Percentiles rank a stretch among this genome's conserved stretches.
These are phyloP conservation scores for Pyrrhoderma noxium DNA, from an alignment of 1,284 basidiomycete species.

Conservation along the genomic window DNA sequence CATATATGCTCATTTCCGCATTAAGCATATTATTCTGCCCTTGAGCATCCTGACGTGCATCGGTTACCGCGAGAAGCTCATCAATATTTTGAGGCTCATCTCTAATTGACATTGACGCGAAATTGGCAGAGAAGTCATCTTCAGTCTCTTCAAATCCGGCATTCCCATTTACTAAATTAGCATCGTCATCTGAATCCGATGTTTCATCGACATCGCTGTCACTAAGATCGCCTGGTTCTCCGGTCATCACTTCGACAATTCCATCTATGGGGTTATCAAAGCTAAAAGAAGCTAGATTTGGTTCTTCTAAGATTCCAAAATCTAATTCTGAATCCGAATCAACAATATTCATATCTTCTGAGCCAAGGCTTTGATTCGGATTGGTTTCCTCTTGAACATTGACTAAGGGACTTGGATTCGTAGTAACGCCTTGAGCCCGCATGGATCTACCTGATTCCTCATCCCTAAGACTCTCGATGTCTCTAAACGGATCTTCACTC, in stretches of 20 bases:
- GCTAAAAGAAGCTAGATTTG: constrained; percentile 62
- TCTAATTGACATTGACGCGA: constrained; percentile 15
- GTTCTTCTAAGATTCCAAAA: constrained; percentile 52
- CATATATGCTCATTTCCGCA: background rate
- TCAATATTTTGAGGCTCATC: constrained; percentile 1
- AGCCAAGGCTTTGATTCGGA: constrained; percentile 25
- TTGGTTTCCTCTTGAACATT: too few species aligned
- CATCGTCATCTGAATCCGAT: constrained; percentile 38
- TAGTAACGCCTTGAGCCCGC: background rate
- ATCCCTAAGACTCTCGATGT: constrained; percentile 75
- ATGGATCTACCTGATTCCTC: constrained; percentile 24
- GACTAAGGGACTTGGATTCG: constrained; percentile 13
- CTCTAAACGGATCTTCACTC: constrained; percentile 80
- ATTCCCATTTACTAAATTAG: constrained; percentile 9
- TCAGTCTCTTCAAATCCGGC: constrained; percentile 5
- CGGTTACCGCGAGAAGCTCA: background rate
- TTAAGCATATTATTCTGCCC: too few species aligned
- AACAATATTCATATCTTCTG: constrained; percentile 39
- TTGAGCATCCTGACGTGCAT: background rate
- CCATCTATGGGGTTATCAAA: constrained; percentile 53
- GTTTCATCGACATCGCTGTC: constrained; percentile 34
- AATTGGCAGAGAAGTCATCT: constrained; percentile 7
- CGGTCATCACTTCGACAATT: constrained; percentile 37
- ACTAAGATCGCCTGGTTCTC: constrained; percentile 24
- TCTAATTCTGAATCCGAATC: constrained; percentile 27